phyloP scores from a whole-genome alignment of 1,284 basidiomycete species.

The Cryptococcus neoformans region DNA sequence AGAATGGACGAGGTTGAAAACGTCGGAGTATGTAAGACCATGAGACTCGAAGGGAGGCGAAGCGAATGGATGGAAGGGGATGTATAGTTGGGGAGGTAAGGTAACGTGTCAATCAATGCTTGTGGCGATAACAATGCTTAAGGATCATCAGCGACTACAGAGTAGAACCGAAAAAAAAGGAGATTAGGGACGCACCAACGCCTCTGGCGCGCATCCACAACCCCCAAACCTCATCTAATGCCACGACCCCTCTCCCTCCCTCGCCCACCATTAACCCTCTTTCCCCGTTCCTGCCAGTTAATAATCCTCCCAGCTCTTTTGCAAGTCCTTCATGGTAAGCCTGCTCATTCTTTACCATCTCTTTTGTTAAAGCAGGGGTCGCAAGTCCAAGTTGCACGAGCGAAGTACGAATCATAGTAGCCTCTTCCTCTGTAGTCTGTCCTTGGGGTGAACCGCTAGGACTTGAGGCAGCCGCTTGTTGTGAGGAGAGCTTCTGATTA shows the following conservation, averaged over 20 bases:
- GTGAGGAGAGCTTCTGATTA: constrained; percentile 71
- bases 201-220: constrained; percentile 95
- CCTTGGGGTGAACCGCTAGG: background rate
- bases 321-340: constrained; percentile 80
- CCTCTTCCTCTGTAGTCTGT: constrained; percentile 62
- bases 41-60: constrained; percentile 67
- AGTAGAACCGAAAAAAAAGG: background rate
- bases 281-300: constrained; percentile 49
- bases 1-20: constrained; percentile 66
- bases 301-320: constrained; percentile 71
- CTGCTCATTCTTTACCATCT: constrained; percentile 82
- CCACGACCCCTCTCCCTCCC: constrained; percentile 64
- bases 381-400: constrained; percentile 80
- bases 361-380: constrained; percentile 72
- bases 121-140: constrained; percentile 82
- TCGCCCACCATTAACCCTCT: constrained; percentile 41
- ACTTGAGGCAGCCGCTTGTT: constrained; percentile 15
- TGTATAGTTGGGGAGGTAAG: constrained; percentile 65
- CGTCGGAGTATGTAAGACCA: constrained; percentile 77
- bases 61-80: constrained; percentile 65
- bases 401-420: constrained; percentile 80
- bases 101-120: constrained; percentile 70
- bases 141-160: background rate
- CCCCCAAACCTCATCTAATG: constrained; percentile 94
- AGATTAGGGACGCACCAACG: constrained; percentile 62